phyloP scores from a whole-genome alignment of 2,329 filamentous ascomycete genomes.

The Colletotrichum shisoi region DNA sequence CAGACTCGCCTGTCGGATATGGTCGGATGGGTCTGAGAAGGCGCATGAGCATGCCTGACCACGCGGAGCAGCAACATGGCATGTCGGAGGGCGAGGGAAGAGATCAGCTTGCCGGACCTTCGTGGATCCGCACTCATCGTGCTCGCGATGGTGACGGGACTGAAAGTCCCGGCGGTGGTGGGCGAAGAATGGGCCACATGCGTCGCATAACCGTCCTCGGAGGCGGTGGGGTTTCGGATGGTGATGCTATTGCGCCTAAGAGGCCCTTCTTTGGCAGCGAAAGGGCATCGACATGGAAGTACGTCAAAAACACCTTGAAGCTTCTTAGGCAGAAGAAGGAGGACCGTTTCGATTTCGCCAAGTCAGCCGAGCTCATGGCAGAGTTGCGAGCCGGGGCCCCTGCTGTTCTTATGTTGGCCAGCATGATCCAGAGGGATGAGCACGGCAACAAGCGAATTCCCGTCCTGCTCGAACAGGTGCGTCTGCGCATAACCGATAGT shows the following conservation, averaged over 20 bases:
- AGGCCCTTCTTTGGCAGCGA: constrained; percentile 69
- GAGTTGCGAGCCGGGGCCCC: constrained; percentile 92
- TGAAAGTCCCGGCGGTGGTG: constrained; percentile 56
- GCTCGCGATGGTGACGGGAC: constrained; percentile 57
- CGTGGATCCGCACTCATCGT: constrained; percentile 58
- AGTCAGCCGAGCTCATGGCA: constrained; percentile 95
- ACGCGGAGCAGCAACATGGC: constrained; percentile 65
- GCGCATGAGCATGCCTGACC: constrained; percentile 71
- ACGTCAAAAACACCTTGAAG: constrained; percentile 89
- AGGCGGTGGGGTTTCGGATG: constrained; percentile 70
- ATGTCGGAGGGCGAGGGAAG: constrained; percentile 79
- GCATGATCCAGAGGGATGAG: constrained; percentile 97
- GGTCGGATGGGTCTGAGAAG: constrained; percentile 66
- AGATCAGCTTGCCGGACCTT: constrained; percentile 64
- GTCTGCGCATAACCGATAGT: constrained; percentile 85
- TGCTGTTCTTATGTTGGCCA: constrained; percentile 91
- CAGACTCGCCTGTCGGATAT: constrained; percentile 53
- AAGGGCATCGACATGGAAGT: constrained; percentile 81
- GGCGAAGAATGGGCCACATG: constrained; percentile 66
- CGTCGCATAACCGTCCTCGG: constrained; percentile 72
- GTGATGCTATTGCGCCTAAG: constrained; percentile 65
- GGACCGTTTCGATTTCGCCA: constrained; percentile 89
- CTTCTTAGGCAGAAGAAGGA: constrained; percentile 81
- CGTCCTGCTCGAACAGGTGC: constrained; percentile 92
- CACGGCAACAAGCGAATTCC: constrained; percentile 95